Evolutionary conservation across 768 basidiomycete species (phyloP).

Genomic region (Mycena metata): DNA sequence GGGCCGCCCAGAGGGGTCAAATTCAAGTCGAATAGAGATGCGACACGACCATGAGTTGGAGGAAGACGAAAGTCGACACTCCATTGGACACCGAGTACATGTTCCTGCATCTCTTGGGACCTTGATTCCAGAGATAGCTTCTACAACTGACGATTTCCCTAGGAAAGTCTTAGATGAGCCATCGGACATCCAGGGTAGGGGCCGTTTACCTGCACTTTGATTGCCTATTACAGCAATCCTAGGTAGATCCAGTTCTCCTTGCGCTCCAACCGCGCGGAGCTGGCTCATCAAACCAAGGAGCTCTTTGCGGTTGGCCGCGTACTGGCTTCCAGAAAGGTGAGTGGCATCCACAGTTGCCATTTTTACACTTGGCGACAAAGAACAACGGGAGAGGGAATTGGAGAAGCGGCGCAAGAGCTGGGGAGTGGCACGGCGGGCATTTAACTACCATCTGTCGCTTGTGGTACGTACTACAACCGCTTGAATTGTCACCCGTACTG

Average conservation of each 20-base stretch:
- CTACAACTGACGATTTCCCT: conserved; percentile 62
- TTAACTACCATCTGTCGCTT: too few species aligned
- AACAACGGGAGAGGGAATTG: not conserved
- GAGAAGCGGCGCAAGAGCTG: not conserved
- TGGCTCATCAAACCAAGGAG: conserved; percentile 48
- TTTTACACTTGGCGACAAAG: not conserved
- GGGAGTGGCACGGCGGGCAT: too few species aligned
- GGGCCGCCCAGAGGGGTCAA: conserved; percentile 47
- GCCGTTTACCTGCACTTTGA: too few species aligned
- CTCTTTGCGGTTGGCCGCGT: conserved; percentile 48
- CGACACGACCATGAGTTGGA: conserved; percentile 50
- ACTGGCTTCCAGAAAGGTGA: conserved; percentile 48
- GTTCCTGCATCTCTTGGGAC: conserved; percentile 62
- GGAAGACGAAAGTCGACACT: conserved; percentile 49
- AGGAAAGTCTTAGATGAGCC: not conserved
- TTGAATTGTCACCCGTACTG: too few species aligned
- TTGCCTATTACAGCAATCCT: too few species aligned
- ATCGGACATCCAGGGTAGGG: too few species aligned
- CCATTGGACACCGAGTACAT: too few species aligned
- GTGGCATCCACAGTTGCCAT: conserved; percentile 13
- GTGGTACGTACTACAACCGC: too few species aligned
- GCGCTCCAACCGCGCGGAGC: conserved; percentile 53
- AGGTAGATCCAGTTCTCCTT: too few species aligned
- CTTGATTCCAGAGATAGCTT: conserved; percentile 64
- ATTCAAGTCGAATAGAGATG: conserved; percentile 60